Percentiles rank a stretch among this genome's conserved stretches.
These are phyloP conservation scores for Parvularia atlantis DNA, from an alignment of 78 protist genomes.

Conservation along the genomic window DNA sequence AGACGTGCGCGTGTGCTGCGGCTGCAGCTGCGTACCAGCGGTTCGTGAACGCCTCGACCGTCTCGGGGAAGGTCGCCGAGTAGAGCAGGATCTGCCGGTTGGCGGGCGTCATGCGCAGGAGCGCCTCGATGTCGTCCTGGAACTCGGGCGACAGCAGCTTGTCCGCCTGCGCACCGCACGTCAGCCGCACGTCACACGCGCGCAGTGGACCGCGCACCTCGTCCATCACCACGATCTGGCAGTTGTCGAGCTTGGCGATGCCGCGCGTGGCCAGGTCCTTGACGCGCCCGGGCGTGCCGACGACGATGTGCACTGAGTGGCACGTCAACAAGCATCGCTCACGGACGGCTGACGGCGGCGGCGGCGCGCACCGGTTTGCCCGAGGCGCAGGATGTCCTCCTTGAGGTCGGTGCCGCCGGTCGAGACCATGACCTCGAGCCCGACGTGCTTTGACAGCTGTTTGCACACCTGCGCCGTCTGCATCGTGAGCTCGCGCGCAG, in stretches of 20 bases:
- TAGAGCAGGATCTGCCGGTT: slow-evolving; percentile 79
- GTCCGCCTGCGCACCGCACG: slow-evolving; percentile 87
- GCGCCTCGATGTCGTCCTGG: slow-evolving; percentile 63
- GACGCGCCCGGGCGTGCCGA: slow-evolving; percentile 93
- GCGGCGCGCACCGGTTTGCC: slow-evolving; percentile 10
- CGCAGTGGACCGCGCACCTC: slow-evolving; percentile 51
- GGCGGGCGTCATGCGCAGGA: slow-evolving; percentile 59
- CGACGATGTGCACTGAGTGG: slow-evolving; percentile 83
- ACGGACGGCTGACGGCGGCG: no score
- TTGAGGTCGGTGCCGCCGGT: slow-evolving; percentile 89
- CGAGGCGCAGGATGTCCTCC: slow-evolving; percentile 74
- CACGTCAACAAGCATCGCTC: not conserved
- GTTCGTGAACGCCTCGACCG: slow-evolving; percentile 67
- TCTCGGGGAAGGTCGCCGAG: slow-evolving; percentile 96
- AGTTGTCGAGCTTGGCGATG: slow-evolving; percentile 47
- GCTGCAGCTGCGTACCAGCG: not conserved
- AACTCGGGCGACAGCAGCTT: slow-evolving; percentile 92
- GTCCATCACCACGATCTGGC: slow-evolving; percentile 78
- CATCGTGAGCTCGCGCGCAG: slow-evolving; percentile 95
- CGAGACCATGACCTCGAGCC: slow-evolving; percentile 75
- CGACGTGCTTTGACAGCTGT: slow-evolving; percentile 81
- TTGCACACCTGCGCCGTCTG: slow-evolving; percentile 87
- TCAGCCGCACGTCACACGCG: no score
- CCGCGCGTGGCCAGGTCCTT: slow-evolving; percentile 65
- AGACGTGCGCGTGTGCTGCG: no score